Evolutionary conservation across 306 rosid genomes (phyloP).

Genomic region (Prinsepia uniflora): DNA sequence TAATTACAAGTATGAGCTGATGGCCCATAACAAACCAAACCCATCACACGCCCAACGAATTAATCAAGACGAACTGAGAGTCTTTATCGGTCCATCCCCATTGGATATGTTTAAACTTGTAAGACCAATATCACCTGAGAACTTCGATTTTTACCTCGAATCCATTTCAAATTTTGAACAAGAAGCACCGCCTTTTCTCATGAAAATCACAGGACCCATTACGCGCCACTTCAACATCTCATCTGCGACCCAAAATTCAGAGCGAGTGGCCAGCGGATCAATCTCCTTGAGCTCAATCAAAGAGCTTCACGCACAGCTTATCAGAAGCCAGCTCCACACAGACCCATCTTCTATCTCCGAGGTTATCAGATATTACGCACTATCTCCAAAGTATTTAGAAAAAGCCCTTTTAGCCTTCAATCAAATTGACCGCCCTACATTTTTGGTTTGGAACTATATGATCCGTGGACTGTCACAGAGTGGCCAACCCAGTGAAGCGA

Average conservation of each 20-base stretch:
- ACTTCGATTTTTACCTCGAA: background rate
- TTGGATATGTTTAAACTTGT: no score
- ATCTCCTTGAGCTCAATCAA: constrained; percentile 26
- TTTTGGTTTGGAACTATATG: constrained; percentile 56
- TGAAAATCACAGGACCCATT: constrained; percentile 37
- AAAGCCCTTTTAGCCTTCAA: constrained; percentile 49
- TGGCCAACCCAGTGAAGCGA: constrained; percentile 51
- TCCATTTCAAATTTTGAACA: background rate
- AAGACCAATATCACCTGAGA: background rate
- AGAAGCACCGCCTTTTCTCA: background rate
- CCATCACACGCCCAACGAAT: no score
- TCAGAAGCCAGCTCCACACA: constrained; percentile 40
- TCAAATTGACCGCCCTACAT: constrained; percentile 54
- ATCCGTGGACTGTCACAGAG: constrained; percentile 64
- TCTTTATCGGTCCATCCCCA: no score
- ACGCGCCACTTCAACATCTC: constrained; percentile 22
- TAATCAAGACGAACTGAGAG: no score
- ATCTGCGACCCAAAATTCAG: constrained; percentile 17
- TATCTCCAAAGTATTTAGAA: constrained; percentile 33
- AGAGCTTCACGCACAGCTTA: constrained; percentile 52
- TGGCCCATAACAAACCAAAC: no score
- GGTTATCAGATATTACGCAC: constrained; percentile 50
- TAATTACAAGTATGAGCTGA: no score
- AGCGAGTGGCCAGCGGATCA: constrained; percentile 2
- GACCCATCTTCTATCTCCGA: constrained; percentile 47